Base-by-base conservation (phyloP, 1,284 basidiomycete species). In the Mycosarcoma mackinlayi region DNA sequence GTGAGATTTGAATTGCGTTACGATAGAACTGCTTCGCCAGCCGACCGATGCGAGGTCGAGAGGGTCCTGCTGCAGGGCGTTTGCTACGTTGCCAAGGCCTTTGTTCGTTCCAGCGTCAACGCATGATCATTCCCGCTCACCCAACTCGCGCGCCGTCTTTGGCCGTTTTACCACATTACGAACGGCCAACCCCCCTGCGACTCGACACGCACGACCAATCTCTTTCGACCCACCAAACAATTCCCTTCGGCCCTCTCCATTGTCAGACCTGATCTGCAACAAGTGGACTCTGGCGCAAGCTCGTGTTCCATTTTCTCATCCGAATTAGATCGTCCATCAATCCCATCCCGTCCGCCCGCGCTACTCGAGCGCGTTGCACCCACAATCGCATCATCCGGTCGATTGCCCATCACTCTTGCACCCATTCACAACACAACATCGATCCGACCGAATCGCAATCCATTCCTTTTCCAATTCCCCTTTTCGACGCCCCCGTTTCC, bases 371-470 rank as follows among this genome's bases (percentile, higher is more conserved):
- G n/a, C n/a, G n/a, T n/a, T n/a, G n/a, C n/a, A n/a, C n/a, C n/a
- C n/a, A n/a, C n/a, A n/a, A 38, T 40, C 44, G 18, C 31, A 28
- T 45, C 44, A 39, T 28, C 44, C 33, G 16, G 33, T n/a, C 33
- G 16, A n/a, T n/a, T n/a, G n/a, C 11, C 33, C 37, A 23, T 24
- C 41, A 40, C n/a, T n/a, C n/a, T n/a, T n/a, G n/a, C n/a, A n/a
- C n/a, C 39, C 38, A 54, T 37, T 51, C 60, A 56, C 33, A 55
- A 52, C 60, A 57, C 49, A 65, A 65, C 62, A 58, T 58, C 62
- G 62, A 65, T 54, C 62, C 62, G 62, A 65, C 62, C 55, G 51
- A 38, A 37, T 31, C 19, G 27, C 23, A 21, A 24, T 51, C 45
- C 23, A 39, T 42, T 53, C 27, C 49, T 18, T 37, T 23, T 39